These are phyloP conservation scores for Clarireedia monteithiana DNA, from an alignment of 2,329 filamentous ascomycete species.

Conservation along the genomic window DNA sequence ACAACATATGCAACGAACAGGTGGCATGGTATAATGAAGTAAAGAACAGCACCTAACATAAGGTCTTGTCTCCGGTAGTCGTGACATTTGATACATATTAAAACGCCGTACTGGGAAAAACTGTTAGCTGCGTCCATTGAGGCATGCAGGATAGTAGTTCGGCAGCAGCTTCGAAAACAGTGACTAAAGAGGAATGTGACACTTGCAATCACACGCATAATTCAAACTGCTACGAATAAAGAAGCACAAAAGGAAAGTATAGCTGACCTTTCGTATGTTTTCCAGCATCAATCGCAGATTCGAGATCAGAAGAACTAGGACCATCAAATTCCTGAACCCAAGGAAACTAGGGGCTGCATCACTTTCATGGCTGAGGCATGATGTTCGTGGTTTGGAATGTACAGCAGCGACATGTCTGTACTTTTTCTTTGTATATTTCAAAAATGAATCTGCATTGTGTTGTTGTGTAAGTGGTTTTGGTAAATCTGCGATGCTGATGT, in stretches of 20 bases:
- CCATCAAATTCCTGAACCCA: conserved; percentile 93
- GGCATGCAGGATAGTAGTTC: background rate
- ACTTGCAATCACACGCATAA: no score
- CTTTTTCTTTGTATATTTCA: conserved; percentile 43
- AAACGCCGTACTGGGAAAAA: conserved; percentile 64
- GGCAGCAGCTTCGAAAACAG: no score
- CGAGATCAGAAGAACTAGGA: conserved; percentile 83
- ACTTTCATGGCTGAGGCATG: conserved; percentile 81
- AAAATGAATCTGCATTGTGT: conserved; percentile 7
- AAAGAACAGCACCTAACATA: conserved; percentile 67
- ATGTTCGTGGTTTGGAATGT: conserved; percentile 64
- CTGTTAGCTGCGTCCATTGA: conserved; percentile 12
- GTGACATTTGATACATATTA: conserved; percentile 87
- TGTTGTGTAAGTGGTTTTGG: conserved; percentile 21
- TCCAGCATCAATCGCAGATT: conserved; percentile 93
- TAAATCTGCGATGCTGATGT: conserved; percentile 11
- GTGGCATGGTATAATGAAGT: conserved; percentile 83
- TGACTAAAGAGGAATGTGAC: no score
- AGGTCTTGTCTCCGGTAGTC: conserved; percentile 77
- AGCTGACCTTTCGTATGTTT: conserved; percentile 41
- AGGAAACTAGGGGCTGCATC: conserved; percentile 70
- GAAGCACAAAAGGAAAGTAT: background rate
- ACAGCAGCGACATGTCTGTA: conserved; percentile 91
- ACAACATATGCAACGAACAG: conserved; percentile 86
- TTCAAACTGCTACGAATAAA: background rate